phyloP scores from a whole-genome alignment of 768 basidiomycete genomes.

The Russula vinacea region DNA sequence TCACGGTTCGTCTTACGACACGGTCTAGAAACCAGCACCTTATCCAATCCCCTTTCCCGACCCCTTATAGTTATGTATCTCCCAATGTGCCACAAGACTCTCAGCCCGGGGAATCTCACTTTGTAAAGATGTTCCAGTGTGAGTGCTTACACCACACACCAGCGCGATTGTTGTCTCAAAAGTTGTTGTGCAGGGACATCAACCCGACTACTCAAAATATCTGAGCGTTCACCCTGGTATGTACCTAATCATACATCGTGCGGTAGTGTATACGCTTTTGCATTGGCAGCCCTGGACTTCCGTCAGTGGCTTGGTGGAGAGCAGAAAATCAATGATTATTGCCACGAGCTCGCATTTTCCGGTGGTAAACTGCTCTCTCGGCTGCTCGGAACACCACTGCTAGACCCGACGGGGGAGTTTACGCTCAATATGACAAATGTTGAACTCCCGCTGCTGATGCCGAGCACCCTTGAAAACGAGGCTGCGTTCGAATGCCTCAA shows the following conservation, averaged over 20 bases:
- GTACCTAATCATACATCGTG: slow-evolving; percentile 13
- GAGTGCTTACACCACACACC: slow-evolving; percentile 31
- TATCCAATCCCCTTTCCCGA: slow-evolving; percentile 58
- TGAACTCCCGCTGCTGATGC: slow-evolving; percentile 40
- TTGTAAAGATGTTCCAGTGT: slow-evolving; percentile 55
- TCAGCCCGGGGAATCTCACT: slow-evolving; percentile 35
- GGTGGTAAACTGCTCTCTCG: slow-evolving; percentile 62
- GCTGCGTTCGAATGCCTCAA: slow-evolving; percentile 27
- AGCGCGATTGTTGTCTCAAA: background rate
- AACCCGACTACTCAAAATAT: slow-evolving; percentile 52
- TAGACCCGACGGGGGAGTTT: slow-evolving; percentile 56
- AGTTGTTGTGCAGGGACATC: slow-evolving; percentile 52
- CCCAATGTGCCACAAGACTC: slow-evolving; percentile 40
- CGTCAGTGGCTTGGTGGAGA: slow-evolving; percentile 75
- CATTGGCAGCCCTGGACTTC: slow-evolving; percentile 60
- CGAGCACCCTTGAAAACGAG: slow-evolving; percentile 30
- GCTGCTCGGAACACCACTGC: slow-evolving; percentile 55
- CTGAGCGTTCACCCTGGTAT: slow-evolving; percentile 55
- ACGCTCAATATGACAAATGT: slow-evolving; percentile 70
- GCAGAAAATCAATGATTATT: slow-evolving; percentile 64
- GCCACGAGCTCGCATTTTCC: slow-evolving; percentile 59
- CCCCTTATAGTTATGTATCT: slow-evolving; percentile 50
- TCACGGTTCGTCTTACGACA: background rate
- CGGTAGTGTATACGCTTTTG: background rate
- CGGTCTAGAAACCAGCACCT: slow-evolving; percentile 58